These are phyloP conservation scores for Hypoxylon lienhwacheense DNA, from an alignment of 495 filamentous ascomycete species.

Conservation along the genomic window DNA sequence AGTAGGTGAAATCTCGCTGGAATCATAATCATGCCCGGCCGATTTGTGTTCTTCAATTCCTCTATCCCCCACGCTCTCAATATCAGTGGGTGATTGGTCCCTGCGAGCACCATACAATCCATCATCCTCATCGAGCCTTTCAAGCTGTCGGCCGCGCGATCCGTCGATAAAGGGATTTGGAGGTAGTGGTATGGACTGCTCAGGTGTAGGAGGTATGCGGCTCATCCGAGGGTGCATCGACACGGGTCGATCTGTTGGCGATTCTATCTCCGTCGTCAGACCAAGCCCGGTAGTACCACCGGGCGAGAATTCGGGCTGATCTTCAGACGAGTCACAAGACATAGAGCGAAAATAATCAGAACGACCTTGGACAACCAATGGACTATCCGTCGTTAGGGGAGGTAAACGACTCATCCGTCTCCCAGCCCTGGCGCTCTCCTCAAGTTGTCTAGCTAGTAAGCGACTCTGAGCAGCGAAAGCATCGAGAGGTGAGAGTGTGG, in stretches of 20 bases:
- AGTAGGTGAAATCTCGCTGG: slow-evolving; percentile 25
- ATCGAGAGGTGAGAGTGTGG: slow-evolving; percentile 90
- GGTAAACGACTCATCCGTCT: slow-evolving; percentile 83
- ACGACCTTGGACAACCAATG: slow-evolving; percentile 64
- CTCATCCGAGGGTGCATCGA: slow-evolving; percentile 77
- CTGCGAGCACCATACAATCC: slow-evolving; percentile 46
- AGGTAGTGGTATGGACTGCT: slow-evolving; percentile 50
- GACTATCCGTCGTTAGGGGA: slow-evolving; percentile 75
- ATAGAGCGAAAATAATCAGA: slow-evolving; percentile 73
- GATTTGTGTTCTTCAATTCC: slow-evolving; percentile 6
- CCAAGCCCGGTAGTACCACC: slow-evolving; percentile 46
- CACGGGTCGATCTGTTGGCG: slow-evolving; percentile 58
- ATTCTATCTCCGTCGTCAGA: slow-evolving; percentile 59
- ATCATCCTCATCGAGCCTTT: slow-evolving; percentile 36
- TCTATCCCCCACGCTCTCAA: slow-evolving; percentile 27
- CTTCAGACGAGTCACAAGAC: slow-evolving; percentile 50
- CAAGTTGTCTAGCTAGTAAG: slow-evolving; percentile 80
- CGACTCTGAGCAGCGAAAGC: slow-evolving; percentile 89
- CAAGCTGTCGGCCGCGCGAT: slow-evolving; percentile 37
- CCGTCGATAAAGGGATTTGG: slow-evolving; percentile 40
- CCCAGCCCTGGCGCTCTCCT: slow-evolving; percentile 68
- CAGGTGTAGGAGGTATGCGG: slow-evolving; percentile 58
- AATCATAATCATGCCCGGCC: slow-evolving; percentile 1
- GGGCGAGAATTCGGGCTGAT: slow-evolving; percentile 41
- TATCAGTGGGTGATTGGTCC: slow-evolving; percentile 46